Base-by-base conservation (phyloP, 1,284 basidiomycete species). In the Marasmius oreades region DNA sequence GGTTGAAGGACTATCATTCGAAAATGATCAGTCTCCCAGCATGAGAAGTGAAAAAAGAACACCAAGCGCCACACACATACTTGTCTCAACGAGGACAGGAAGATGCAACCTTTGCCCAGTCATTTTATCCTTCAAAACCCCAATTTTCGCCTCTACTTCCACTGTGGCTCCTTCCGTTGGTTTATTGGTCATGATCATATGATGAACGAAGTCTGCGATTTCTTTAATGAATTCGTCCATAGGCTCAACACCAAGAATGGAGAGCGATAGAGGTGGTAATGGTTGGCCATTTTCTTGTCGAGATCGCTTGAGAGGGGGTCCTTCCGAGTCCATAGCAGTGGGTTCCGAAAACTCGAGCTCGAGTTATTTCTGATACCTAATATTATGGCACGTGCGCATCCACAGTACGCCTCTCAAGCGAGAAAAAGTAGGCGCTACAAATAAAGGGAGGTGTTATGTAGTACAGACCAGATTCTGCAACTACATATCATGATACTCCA, bases 121-220 rank as follows among this genome's bases (percentile, higher is more conserved):
- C 24, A 61, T 64, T 53, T 78, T 77, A 54, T 94, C 86, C 58
- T 82, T 80, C 66, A 98, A 69, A 12, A 92, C 69, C 1, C 96
- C 96, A 50, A 99, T 79, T 77, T 98, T 98, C 16, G 94, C 94
- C 74, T 98, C 96, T 20, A 98, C 91, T 78, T 97, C 85, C 5
- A 88, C 77, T 28, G 72, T 76, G 18, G 47, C 28, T 23, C 76
- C 78, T 60, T 83, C 77, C 1, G 82, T 78, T 20, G 78, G 77
- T 12, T 74, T 82, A 58, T 69, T 55, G 14, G 45, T 67, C 14
- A 20, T 16, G 61, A 91, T 83, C 73, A 79, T 83, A 64, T 85
- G 83, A 70, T 90, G 82, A 23, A 98, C 78, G 73, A 94, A 99
- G 70, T 98, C 93, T 23, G 92, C 95, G 47, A 99, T 81, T 64